Percentiles rank a stretch among this genome's conserved stretches.
phyloP scores from a whole-genome alignment of 2,329 filamentous ascomycete genomes.

The Monosporascus sp. region DNA sequence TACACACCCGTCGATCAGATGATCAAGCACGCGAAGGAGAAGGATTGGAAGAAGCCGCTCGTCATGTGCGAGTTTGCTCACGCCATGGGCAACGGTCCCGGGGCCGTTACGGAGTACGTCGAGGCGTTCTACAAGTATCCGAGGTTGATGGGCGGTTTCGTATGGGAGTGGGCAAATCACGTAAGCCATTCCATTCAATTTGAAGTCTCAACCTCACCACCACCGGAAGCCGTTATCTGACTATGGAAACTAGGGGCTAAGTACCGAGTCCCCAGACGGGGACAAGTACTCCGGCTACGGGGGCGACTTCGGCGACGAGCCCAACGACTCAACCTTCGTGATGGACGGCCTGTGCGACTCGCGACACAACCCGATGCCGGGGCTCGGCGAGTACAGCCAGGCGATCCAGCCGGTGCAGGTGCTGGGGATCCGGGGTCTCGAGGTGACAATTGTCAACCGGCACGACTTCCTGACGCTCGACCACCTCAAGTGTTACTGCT shows the following conservation, averaged over 20 bases:
- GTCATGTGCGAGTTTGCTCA: constrained; percentile 52
- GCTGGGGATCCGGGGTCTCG: constrained; percentile 36
- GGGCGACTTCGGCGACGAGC: constrained; percentile 56
- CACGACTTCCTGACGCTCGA: constrained; percentile 51
- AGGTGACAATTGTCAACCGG: constrained; percentile 43
- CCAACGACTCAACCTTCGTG: constrained; percentile 55
- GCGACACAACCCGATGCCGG: constrained; percentile 46
- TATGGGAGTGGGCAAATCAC: constrained; percentile 62
- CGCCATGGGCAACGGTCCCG: constrained; percentile 70
- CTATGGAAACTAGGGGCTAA: constrained; percentile 29
- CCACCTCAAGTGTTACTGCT: constrained; percentile 41
- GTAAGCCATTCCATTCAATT: constrained; percentile 22
- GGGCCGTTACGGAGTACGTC: constrained; percentile 61
- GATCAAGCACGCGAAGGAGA: constrained; percentile 33
- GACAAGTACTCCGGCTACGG: constrained; percentile 52
- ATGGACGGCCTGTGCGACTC: constrained; percentile 50
- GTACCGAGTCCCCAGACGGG: constrained; percentile 37
- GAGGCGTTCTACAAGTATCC: constrained; percentile 57
- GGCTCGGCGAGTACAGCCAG: constrained; percentile 51
- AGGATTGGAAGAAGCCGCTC: constrained; percentile 49
- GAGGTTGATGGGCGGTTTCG: constrained; percentile 57
- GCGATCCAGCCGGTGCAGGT: constrained; percentile 55
- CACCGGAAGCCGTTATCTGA: neutral
- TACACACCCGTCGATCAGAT: constrained; percentile 50
- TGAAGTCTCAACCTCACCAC: neutral